These are phyloP conservation scores for Senna siamea DNA, from an alignment of 306 rosid genomes.

Conservation along the genomic window DNA sequence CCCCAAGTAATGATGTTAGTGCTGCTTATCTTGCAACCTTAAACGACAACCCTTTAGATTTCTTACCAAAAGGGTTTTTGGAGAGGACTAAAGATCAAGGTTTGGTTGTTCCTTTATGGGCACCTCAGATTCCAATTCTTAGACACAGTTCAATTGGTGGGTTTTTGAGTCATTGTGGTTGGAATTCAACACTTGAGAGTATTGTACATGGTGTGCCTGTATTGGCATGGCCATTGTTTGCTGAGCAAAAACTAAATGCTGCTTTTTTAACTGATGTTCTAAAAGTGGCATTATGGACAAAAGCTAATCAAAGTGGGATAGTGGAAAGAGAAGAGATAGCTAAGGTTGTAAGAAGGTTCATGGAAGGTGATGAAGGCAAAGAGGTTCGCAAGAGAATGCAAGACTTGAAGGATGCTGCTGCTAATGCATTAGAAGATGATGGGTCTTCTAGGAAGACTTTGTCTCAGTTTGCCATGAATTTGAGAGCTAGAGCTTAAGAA, in stretches of 20 bases:
- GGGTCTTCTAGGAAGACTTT: neutral
- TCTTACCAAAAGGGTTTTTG: slow-evolving; percentile 6
- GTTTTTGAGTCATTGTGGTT: slow-evolving; percentile 13
- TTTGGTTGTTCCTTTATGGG: slow-evolving; percentile 11
- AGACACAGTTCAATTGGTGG: neutral
- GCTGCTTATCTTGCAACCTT: neutral
- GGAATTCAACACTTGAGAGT: slow-evolving; percentile 9
- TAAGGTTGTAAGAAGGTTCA: neutral
- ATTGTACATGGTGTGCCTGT: neutral
- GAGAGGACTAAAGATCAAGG: slow-evolving; percentile 4
- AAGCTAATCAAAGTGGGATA: neutral
- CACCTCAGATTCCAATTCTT: neutral
- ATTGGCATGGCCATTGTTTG: neutral
- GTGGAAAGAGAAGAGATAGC: slow-evolving; percentile 6
- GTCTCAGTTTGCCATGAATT: neutral
- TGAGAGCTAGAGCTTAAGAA: neutral
- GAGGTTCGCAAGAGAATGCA: neutral
- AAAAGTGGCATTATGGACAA: neutral
- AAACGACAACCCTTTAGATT: neutral
- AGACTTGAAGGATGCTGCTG: neutral
- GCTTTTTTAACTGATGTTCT: neutral
- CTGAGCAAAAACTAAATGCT: neutral
- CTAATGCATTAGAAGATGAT: neutral
- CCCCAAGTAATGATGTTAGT: neutral
- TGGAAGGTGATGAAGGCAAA: slow-evolving; percentile 5